A percentile compares a stretch with the other conserved stretches of the same genome.
Evolutionary conservation across 208 protist genomes (phyloP).

Genomic region (Strigomonas galati): DNA sequence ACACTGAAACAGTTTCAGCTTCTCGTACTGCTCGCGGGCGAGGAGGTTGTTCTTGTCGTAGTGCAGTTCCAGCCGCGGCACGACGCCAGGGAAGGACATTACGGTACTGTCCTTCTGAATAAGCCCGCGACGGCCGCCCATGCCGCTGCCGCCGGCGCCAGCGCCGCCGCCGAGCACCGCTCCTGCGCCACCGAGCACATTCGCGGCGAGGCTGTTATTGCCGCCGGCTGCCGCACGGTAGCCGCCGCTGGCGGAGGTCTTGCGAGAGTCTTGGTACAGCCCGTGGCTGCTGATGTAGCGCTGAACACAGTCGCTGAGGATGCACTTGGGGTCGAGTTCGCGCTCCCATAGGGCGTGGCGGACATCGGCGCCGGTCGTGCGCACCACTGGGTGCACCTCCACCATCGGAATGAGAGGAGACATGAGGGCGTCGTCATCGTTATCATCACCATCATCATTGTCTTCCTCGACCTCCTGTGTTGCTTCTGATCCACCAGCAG

Average conservation of each 20-base stretch:
- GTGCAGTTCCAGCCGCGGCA: slow-evolving; percentile 83
- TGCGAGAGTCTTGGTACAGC: slow-evolving; percentile 79
- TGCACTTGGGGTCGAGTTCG: slow-evolving; percentile 44
- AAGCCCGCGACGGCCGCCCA: slow-evolving; percentile 17
- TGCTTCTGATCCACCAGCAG: neutral
- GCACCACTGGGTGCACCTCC: slow-evolving; percentile 75
- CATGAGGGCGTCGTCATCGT: neutral
- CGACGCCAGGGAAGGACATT: slow-evolving; percentile 63
- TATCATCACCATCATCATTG: neutral
- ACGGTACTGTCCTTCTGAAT: slow-evolving; percentile 29
- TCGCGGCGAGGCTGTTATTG: slow-evolving; percentile 9
- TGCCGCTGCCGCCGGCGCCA: slow-evolving; percentile 9
- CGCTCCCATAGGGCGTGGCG: slow-evolving; percentile 85
- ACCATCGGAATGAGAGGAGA: slow-evolving; percentile 42
- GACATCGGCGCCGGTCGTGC: slow-evolving; percentile 77
- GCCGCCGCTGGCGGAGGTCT: slow-evolving; percentile 38
- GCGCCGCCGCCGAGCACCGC: too few relatives aligned
- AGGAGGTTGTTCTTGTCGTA: slow-evolving; percentile 83
- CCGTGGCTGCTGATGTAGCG: slow-evolving; percentile 79
- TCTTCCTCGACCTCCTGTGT: neutral
- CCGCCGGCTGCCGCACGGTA: slow-evolving; percentile 18
- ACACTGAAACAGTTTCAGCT: slow-evolving; percentile 70
- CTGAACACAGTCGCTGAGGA: slow-evolving; percentile 71
- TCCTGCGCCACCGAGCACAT: neutral
- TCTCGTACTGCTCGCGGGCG: slow-evolving; percentile 79